Percentiles rank a stretch among this genome's conserved stretches.
These are phyloP conservation scores for Misopates orontium DNA, from an alignment of 257 asterid genomes.

Conservation along the genomic window DNA sequence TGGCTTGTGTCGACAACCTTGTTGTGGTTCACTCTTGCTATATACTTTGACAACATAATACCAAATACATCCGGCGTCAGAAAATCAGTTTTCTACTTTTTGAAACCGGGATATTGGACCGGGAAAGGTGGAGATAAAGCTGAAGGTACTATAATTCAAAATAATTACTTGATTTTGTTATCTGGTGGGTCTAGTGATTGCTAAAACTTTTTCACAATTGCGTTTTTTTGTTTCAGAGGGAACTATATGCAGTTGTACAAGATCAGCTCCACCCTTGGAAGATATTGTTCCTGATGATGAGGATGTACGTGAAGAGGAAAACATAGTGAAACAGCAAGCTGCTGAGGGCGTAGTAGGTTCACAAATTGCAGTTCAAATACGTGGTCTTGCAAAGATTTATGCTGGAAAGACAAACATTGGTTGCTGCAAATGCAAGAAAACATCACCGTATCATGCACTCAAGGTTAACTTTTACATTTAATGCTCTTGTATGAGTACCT, in stretches of 20 bases:
- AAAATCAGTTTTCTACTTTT: conserved; percentile 66
- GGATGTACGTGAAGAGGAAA: conserved; percentile 91
- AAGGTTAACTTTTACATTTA: conserved; percentile 43
- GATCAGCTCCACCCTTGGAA: conserved; percentile 55
- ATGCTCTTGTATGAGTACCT: conserved; percentile 12
- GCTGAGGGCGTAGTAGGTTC: conserved; percentile 55
- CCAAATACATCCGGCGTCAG: conserved; percentile 90
- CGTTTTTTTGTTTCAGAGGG: conserved; percentile 63
- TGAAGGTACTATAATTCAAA: conserved; percentile 52
- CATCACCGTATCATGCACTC: conserved; percentile 88
- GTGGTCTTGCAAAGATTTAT: conserved; percentile 73
- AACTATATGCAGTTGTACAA: conserved; percentile 67
- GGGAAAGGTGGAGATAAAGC: conserved; percentile 84
- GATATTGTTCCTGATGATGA: conserved; percentile 69
- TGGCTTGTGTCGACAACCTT: conserved; percentile 70
- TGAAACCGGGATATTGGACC: conserved; percentile 90
- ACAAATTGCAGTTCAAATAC: conserved; percentile 73
- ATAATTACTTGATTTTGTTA: conserved; percentile 9
- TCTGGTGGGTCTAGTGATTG: conserved; percentile 18
- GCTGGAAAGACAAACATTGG: conserved; percentile 65
- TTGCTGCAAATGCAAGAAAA: conserved; percentile 72
- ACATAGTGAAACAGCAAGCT: conserved; percentile 68
- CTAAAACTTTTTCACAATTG: conserved; percentile 22
- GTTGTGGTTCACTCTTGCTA: conserved; percentile 77
- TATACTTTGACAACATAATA: conserved; percentile 83